Percentiles rank a stretch among this genome's conserved stretches.
Conservation (phyloP, 805 yeast genomes). For the Cyberlindnera xylosilytica region DNA sequence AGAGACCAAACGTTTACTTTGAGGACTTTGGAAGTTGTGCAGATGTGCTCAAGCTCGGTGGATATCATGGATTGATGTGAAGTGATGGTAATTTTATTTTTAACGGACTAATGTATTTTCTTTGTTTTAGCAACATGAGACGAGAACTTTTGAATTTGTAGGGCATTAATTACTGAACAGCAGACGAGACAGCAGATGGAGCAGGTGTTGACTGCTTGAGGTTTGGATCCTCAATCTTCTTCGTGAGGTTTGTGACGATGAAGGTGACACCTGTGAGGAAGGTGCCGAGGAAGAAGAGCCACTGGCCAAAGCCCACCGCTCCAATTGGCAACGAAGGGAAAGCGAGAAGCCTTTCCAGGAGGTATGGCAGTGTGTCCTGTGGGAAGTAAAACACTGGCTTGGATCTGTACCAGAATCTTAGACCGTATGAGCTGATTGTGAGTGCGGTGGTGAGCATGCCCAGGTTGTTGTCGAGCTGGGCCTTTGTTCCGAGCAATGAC, state of each 20-base stretch:
- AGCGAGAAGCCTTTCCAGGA: constrained; percentile 6
- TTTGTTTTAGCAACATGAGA: not conserved
- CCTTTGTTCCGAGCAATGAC: constrained; percentile 1
- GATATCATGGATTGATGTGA: constrained; percentile 7
- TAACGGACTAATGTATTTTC: not conserved
- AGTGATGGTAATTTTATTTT: not conserved
- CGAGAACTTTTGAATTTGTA: no score
- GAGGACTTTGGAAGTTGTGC: constrained; percentile 26
- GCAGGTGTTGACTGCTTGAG: not conserved
- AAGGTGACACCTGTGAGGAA: constrained; percentile 26
- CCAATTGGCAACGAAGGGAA: constrained; percentile 59
- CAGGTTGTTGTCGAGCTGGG: constrained; percentile 2
- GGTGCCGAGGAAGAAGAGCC: constrained; percentile 44
- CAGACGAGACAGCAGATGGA: not conserved
- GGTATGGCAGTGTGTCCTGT: constrained; percentile 9
- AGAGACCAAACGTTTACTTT: constrained; percentile 17
- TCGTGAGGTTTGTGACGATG: constrained; percentile 10
- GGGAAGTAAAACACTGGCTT: constrained; percentile 14
- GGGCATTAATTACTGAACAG: not conserved
- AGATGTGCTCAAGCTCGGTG: constrained; percentile 22
- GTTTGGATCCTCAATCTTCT: constrained; percentile 9
- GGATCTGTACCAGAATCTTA: constrained; percentile 19
- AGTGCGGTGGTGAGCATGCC: not conserved
- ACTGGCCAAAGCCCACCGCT: constrained; percentile 54
- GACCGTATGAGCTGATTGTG: constrained; percentile 2